Evolutionary conservation across 352 stramenopile species (phyloP), one percentile per base, ranked within the genome.

Genomic region (Globisporangium recalcitrans): DNA sequence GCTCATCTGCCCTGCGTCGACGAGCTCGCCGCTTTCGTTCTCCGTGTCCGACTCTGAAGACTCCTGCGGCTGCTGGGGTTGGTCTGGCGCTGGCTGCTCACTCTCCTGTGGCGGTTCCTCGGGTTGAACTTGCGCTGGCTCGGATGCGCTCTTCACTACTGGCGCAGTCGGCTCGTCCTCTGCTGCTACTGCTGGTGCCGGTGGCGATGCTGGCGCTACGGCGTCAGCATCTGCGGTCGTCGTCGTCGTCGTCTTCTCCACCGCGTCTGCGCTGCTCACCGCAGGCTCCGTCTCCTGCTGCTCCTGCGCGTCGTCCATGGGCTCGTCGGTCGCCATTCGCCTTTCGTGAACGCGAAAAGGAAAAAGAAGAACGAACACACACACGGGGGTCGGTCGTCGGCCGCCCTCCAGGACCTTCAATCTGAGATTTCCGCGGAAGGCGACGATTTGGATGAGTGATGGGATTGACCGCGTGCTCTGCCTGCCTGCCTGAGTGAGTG

Each of bases 341-440:
- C 22, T 21, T 40, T 32, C 19, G 26, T 21, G 19, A 36, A 14
- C 16, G 26, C 27, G 26, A 40, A 6, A 55, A 26, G 14, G 9
- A 54, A 27, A 54, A 21, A 54, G 38, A 54, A 54, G 48, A 54
- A 54, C 24, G 32, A 14, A 31, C 27, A 49, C 42, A 49, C 42
- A 21, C n/a, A n/a, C n/a, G n/a, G n/a, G n/a, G 19, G 44, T 14
- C 44, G 44, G 22, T 32, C 14, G 19, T 38, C 21, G 27, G 27
- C 26, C 49, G 49, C 27, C 38, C 38, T 9, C 16, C 38, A 21
- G 16, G 38, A 46, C 38, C 38, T 24, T 51, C 16, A 11, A n/a
- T 34, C 51, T 57, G 51, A 44, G n/a, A 44, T 57, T 57, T 57
- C 51, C 51, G 29, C 51, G 49, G 27, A 56, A 32, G 27, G 27